A percentile compares a stretch with the other conserved stretches of the same genome.
Evolutionary conservation across 768 basidiomycete genomes (phyloP).

Genomic region (Suillus discolor): DNA sequence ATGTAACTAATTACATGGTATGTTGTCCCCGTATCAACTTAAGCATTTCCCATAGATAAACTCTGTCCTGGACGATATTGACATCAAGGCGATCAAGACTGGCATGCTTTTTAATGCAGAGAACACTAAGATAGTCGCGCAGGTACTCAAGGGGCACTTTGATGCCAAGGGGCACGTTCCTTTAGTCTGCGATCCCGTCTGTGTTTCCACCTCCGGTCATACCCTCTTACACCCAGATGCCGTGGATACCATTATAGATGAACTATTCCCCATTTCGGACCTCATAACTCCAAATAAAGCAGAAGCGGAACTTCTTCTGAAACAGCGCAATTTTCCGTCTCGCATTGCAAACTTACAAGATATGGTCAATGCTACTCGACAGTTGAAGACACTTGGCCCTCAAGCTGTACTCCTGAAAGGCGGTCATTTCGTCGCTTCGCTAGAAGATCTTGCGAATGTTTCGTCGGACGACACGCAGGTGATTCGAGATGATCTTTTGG

Average conservation of each 20-base stretch:
- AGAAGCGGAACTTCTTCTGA: slow-evolving; percentile 75
- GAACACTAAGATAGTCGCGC: slow-evolving; percentile 53
- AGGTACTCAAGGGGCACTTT: slow-evolving; percentile 49
- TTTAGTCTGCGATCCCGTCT: slow-evolving; percentile 87
- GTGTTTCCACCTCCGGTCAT: slow-evolving; percentile 89
- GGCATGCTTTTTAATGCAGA: slow-evolving; percentile 81
- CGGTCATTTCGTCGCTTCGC: slow-evolving; percentile 62
- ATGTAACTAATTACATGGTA: slow-evolving; percentile 18
- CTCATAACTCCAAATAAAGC: slow-evolving; percentile 85
- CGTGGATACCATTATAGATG: slow-evolving; percentile 53
- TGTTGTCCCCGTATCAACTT: neutral
- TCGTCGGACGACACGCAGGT: slow-evolving; percentile 36
- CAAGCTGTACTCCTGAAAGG: slow-evolving; percentile 80
- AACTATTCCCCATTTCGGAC: slow-evolving; percentile 71
- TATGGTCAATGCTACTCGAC: slow-evolving; percentile 60
- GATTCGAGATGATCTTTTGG: slow-evolving; percentile 46
- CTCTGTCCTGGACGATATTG: slow-evolving; percentile 72
- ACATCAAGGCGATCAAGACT: slow-evolving; percentile 77
- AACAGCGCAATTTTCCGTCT: slow-evolving; percentile 29
- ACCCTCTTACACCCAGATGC: slow-evolving; percentile 71
- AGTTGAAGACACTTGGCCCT: slow-evolving; percentile 50
- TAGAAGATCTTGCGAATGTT: slow-evolving; percentile 46
- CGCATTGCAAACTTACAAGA: slow-evolving; percentile 51
- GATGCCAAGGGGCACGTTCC: slow-evolving; percentile 39
- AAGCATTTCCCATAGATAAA: slow-evolving; percentile 48